Conservation (phyloP, 805 yeast genomes). For the Debaryomyces maramus region DNA sequence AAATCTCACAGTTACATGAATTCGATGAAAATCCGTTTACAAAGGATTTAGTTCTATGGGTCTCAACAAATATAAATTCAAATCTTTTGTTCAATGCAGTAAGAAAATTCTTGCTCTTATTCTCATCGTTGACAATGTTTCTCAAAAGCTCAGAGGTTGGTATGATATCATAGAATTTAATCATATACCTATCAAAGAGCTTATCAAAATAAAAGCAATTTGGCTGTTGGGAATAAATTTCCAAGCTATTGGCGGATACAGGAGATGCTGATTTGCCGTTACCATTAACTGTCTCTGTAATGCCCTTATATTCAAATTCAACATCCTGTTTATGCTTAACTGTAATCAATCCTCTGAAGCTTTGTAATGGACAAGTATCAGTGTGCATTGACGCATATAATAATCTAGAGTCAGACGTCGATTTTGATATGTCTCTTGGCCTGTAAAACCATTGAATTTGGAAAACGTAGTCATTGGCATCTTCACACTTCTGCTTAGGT, state of each 20-base stretch:
- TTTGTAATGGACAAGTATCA: slow-evolving; percentile 73
- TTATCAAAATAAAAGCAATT: slow-evolving; percentile 82
- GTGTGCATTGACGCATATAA: slow-evolving; percentile 84
- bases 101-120: slow-evolving; percentile 60
- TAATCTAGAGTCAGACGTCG: slow-evolving; percentile 67
- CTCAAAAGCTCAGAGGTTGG: slow-evolving; percentile 53
- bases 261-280: slow-evolving; percentile 14
- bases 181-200: slow-evolving; percentile 82
- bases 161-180: slow-evolving; percentile 75
- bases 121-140: slow-evolving; percentile 31
- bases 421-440: slow-evolving; percentile 77
- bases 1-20: slow-evolving; percentile 61
- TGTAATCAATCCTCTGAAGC: slow-evolving; percentile 71
- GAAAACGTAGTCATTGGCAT: slow-evolving; percentile 54
- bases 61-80: slow-evolving; percentile 73
- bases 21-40: slow-evolving; percentile 57
- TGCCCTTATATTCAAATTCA: slow-evolving; percentile 35
- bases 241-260: slow-evolving; percentile 31
- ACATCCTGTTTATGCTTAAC: slow-evolving; percentile 73
- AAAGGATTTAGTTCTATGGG: slow-evolving; percentile 62
- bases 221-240: slow-evolving; percentile 55
- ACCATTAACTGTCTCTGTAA: slow-evolving; percentile 2
- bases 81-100: slow-evolving; percentile 65
- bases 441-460: slow-evolving; percentile 91
- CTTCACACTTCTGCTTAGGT: slow-evolving; percentile 3